These are phyloP conservation scores for Mucor plumbeus DNA, from an alignment of 371 early-diverging fungal species.

Conservation along the genomic window DNA sequence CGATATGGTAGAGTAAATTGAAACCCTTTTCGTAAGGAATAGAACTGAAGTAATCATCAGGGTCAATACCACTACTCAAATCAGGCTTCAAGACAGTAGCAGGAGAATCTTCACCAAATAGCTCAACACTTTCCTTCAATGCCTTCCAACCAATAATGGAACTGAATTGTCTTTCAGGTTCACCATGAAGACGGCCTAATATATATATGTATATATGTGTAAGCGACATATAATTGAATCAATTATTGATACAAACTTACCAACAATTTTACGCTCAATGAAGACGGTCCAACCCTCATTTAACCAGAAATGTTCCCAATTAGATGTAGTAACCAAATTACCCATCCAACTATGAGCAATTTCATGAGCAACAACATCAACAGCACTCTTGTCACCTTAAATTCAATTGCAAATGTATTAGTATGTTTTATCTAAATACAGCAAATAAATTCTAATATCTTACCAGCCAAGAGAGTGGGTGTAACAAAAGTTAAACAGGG, in stretches of 20 bases:
- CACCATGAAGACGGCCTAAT: constrained; percentile 76
- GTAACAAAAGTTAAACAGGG: constrained; percentile 93
- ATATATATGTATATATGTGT: not conserved
- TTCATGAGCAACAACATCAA: constrained; percentile 98
- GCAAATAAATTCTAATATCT: not conserved
- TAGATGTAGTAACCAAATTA: constrained; percentile 90
- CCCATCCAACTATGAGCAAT: constrained; percentile 98
- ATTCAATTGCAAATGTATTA: not conserved
- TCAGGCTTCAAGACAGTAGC: constrained; percentile 83
- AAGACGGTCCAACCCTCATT: constrained; percentile 97
- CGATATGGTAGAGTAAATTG: constrained; percentile 91
- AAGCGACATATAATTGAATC: not conserved
- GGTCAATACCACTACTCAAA: constrained; percentile 80
- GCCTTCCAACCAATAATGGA: constrained; percentile 83
- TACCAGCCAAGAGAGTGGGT: constrained; percentile 88
- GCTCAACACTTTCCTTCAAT: constrained; percentile 78
- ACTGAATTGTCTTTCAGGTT: constrained; percentile 82
- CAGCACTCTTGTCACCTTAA: constrained; percentile 83
- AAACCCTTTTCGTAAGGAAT: constrained; percentile 98
- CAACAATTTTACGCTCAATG: constrained; percentile 92
- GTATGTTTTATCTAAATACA: not conserved
- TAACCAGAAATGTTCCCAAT: constrained; percentile 93
- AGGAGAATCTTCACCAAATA: constrained; percentile 76
- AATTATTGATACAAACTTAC: constrained; percentile 10
- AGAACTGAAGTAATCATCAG: constrained; percentile 93